These are phyloP conservation scores for Aphanomyces cochlioides DNA, from an alignment of 352 stramenopile species.

Conservation along the genomic window DNA sequence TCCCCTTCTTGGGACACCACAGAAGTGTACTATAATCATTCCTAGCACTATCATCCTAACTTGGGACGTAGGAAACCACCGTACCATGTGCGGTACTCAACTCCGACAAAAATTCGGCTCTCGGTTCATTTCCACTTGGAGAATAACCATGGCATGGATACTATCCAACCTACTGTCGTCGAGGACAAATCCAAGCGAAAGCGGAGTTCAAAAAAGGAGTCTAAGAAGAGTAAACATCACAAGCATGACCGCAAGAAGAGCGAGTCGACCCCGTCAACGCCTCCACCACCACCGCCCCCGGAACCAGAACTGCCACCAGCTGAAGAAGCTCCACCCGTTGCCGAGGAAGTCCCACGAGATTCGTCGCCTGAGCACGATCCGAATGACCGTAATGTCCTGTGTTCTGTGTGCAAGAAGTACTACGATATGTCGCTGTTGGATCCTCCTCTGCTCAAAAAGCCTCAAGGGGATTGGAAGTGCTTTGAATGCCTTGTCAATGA, in stretches of 20 bases:
- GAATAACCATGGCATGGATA: constrained; percentile 21
- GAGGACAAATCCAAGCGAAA: constrained; percentile 5
- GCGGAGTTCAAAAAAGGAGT: constrained; percentile 22
- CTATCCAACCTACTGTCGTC: neutral
- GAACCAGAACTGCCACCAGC: neutral
- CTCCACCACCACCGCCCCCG: neutral
- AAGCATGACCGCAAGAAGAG: constrained; percentile 10
- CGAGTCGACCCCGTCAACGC: neutral
- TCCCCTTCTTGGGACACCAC: constrained; percentile 57
- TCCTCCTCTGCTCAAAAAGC: constrained; percentile 67
- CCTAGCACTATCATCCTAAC: neutral
- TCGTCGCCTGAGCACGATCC: neutral
- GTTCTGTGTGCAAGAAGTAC: constrained; percentile 65
- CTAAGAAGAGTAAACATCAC: constrained; percentile 17
- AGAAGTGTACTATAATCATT: neutral
- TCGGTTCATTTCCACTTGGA: constrained; percentile 15
- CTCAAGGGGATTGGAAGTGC: constrained; percentile 74
- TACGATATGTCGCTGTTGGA: constrained; percentile 85
- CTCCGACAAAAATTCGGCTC: constrained; percentile 16
- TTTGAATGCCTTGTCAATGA: constrained; percentile 88
- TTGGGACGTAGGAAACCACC: constrained; percentile 7
- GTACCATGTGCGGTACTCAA: constrained; percentile 26
- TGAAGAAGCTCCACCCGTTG: neutral
- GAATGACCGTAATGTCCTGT: constrained; percentile 58
- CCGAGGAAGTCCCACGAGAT: neutral